These are phyloP conservation scores for Capronia americana DNA, from an alignment of 2,329 filamentous ascomycete genomes.

Conservation along the genomic window DNA sequence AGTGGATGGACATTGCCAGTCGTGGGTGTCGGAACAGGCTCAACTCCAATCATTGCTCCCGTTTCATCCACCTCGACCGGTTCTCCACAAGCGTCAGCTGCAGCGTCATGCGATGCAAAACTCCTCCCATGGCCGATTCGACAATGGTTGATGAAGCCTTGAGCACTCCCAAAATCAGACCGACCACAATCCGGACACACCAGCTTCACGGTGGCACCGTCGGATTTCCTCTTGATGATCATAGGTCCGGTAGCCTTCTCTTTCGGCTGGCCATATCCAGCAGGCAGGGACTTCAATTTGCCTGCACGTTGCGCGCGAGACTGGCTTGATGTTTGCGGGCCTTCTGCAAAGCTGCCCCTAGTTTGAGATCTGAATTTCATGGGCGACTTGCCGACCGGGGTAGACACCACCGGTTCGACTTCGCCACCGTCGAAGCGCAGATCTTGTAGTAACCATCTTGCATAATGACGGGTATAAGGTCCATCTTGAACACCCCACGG, in stretches of 20 bases:
- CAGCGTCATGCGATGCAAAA: slow-evolving; percentile 95
- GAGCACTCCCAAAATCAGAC: slow-evolving; percentile 92
- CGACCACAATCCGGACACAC: slow-evolving; percentile 87
- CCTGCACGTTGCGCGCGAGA: slow-evolving; percentile 65
- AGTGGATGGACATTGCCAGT: slow-evolving; percentile 68
- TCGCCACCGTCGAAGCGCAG: slow-evolving; percentile 77
- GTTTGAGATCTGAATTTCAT: slow-evolving; percentile 74
- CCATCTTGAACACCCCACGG: slow-evolving; percentile 91
- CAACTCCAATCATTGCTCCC: slow-evolving; percentile 53
- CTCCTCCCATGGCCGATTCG: slow-evolving; percentile 92
- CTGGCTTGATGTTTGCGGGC: slow-evolving; percentile 57
- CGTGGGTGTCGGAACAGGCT: slow-evolving; percentile 38
- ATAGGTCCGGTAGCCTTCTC: slow-evolving; percentile 78
- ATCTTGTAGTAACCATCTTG: slow-evolving; percentile 92
- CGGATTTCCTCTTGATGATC: slow-evolving; percentile 79
- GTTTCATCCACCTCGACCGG: slow-evolving; percentile 74
- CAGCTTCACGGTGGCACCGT: slow-evolving; percentile 85
- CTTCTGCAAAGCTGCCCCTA: slow-evolving; percentile 73
- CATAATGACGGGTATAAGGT: slow-evolving; percentile 91
- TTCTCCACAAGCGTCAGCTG: slow-evolving; percentile 84
- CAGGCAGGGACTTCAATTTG: slow-evolving; percentile 71
- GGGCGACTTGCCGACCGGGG: slow-evolving; percentile 50
- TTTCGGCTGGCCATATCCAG: slow-evolving; percentile 74
- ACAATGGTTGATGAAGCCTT: slow-evolving; percentile 99
- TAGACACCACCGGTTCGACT: slow-evolving; percentile 39